A percentile compares a stretch with the other conserved stretches of the same genome.
These are phyloP conservation scores for Pseudogymnoascus sp. DNA, from an alignment of 2,329 filamentous ascomycete genomes.

Conservation along the genomic window DNA sequence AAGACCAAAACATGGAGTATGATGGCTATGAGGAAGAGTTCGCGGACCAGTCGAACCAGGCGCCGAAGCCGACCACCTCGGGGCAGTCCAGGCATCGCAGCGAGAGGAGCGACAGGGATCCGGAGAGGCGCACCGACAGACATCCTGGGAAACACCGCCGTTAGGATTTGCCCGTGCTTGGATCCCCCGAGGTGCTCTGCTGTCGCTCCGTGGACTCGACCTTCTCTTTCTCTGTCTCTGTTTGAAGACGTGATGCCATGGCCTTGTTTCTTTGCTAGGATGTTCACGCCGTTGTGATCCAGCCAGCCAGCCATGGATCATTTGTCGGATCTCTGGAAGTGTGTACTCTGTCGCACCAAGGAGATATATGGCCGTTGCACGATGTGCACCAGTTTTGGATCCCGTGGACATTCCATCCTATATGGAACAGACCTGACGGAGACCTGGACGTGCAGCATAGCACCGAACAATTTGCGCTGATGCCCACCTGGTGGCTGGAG, in stretches of 20 bases:
- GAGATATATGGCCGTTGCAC: neutral
- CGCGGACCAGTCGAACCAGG: neutral
- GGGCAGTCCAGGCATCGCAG: neutral
- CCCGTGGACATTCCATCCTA: neutral
- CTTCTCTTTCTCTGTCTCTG: neutral
- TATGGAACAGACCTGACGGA: neutral
- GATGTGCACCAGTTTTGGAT: neutral
- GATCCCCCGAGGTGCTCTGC: neutral
- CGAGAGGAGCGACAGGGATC: neutral
- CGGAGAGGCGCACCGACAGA: neutral
- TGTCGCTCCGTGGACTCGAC: neutral
- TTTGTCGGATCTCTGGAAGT: neutral
- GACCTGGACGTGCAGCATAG: neutral
- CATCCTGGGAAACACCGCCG: neutral
- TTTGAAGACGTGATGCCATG: neutral
- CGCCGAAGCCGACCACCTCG: neutral
- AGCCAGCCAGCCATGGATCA: neutral
- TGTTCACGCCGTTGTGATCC: neutral
- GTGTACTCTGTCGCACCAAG: neutral
- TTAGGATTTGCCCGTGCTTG: neutral
- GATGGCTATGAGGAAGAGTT: neutral
- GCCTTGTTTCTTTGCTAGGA: neutral
- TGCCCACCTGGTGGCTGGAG: neutral
- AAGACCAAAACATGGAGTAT: conserved; percentile 2
- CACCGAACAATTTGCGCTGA: neutral